Base-by-base conservation (phyloP, 148 eudicot species). In the Selenicereus undatus region DNA sequence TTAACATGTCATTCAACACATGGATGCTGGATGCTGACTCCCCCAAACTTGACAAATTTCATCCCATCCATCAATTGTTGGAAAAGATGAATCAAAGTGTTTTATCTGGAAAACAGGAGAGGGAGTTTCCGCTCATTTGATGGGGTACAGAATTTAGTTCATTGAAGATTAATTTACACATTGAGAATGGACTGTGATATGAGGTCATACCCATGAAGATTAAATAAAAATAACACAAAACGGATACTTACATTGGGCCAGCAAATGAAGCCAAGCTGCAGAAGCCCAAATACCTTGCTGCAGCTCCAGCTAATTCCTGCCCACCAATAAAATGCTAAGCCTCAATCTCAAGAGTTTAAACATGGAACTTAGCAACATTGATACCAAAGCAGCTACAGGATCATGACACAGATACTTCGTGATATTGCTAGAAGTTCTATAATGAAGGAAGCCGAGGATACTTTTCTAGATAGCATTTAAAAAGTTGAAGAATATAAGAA, bases 271-370 rank as follows among this genome's bases (percentile, higher is more conserved):
- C 75, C 87, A 93, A 60, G 83, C 93, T 88, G 84, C 91, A 86
- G 29, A 93, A 70, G 48, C 97, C 97, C 88, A 93, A 72, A 80
- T 85, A 90, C 20, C 89, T 82, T 66, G 94, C 82, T 52, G 93
- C 90, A 76, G 91, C 91, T 82, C 88, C 91, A 80, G 88, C 88
- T 50, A 90, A 79, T 76, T 90, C 90, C 95, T 91, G 88, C 42
- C 52, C 48, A 36, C 24, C 75, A 72, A 72, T 22, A 72, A 72
- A 36, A 72, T 43, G 27, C 75, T 36, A 72, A 36, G 26, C 50
- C 75, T 72, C 75, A 72, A 72, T 72, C 16, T 72, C 52, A 43
- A 22, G 13, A 72, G 13, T 72, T 17, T 42, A 42, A 72, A 72
- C 50, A 42, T 14, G 20, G 16, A 36, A 72, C 4, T 72, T 66